phyloP scores from a whole-genome alignment of 2,329 filamentous ascomycete genomes.

The Fusarium sterilihyphosum region DNA sequence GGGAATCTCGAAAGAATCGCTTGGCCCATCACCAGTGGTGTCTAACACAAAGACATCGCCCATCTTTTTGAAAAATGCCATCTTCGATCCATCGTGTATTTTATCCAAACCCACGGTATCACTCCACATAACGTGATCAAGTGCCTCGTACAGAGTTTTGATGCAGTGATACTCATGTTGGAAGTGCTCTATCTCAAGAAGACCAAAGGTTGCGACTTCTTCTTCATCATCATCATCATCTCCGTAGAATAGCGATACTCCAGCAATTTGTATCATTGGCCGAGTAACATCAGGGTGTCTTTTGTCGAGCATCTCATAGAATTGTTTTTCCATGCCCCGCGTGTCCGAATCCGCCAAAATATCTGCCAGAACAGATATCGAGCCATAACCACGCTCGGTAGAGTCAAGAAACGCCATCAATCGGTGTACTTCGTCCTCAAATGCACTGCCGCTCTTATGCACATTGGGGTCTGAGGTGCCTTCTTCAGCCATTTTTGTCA shows the following conservation, averaged over 20 bases:
- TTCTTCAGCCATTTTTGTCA: constrained; percentile 48
- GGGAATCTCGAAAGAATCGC: constrained; percentile 61
- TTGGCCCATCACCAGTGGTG: constrained; percentile 54
- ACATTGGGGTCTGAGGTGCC: constrained; percentile 42
- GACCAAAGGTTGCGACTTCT: constrained; percentile 52
- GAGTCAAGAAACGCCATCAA: constrained; percentile 71
- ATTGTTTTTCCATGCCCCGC: constrained; percentile 52
- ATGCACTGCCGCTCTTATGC: constrained; percentile 45
- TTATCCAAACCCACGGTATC: constrained; percentile 52
- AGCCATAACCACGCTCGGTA: constrained; percentile 69
- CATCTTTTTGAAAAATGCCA: constrained; percentile 56
- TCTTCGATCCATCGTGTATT: constrained; percentile 50
- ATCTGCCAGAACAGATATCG: constrained; percentile 58
- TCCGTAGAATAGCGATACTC: constrained; percentile 44
- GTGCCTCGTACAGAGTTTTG: constrained; percentile 58
- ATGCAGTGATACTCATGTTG: constrained; percentile 51
- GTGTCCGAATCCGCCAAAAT: constrained; percentile 46
- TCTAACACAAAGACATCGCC: constrained; percentile 63
- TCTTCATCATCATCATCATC: constrained; percentile 38
- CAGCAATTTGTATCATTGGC: constrained; percentile 49
- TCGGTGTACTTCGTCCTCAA: constrained; percentile 67
- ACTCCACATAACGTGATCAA: constrained; percentile 61
- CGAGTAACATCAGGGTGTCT: constrained; percentile 38
- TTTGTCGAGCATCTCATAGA: constrained; percentile 56
- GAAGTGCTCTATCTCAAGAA: constrained; percentile 54